These are phyloP conservation scores for Truncatella angustata DNA, from an alignment of 2,329 filamentous ascomycete species.

Conservation along the genomic window DNA sequence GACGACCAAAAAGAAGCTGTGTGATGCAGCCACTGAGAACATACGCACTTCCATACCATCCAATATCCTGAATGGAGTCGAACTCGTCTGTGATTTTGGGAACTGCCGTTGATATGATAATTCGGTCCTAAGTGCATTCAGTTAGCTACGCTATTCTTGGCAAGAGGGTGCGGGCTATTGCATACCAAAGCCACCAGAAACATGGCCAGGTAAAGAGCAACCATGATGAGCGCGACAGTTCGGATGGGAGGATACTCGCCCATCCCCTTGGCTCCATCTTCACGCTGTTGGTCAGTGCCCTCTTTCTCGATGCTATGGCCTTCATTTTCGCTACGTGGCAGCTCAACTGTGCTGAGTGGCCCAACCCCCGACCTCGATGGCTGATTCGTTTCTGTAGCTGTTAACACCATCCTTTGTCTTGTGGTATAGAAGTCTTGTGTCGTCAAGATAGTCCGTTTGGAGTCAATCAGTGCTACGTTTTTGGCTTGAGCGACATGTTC, in stretches of 20 bases:
- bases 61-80: neutral
- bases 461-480: too few relatives aligned
- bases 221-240: constrained; percentile 27
- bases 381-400: neutral
- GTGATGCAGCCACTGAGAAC: neutral
- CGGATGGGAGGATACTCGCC: neutral
- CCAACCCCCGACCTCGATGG: neutral
- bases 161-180: neutral
- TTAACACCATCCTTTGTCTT: neutral
- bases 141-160: neutral
- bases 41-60: neutral
- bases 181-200: constrained; percentile 38
- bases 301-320: neutral
- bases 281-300: neutral
- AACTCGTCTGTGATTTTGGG: constrained; percentile 35
- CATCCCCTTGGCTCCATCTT: neutral
- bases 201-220: constrained; percentile 33
- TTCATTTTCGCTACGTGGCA: neutral
- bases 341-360: neutral
- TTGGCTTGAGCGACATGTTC: too few relatives aligned
- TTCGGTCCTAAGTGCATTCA: neutral
- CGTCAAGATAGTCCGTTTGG: too few relatives aligned
- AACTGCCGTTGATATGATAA: constrained; percentile 22
- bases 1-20: constrained; percentile 13
- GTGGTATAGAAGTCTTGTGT: neutral